Percentiles rank a stretch among this genome's conserved stretches.
phyloP scores from a whole-genome alignment of 192 early-diverging fungal species.

The Coemansia sp. region DNA sequence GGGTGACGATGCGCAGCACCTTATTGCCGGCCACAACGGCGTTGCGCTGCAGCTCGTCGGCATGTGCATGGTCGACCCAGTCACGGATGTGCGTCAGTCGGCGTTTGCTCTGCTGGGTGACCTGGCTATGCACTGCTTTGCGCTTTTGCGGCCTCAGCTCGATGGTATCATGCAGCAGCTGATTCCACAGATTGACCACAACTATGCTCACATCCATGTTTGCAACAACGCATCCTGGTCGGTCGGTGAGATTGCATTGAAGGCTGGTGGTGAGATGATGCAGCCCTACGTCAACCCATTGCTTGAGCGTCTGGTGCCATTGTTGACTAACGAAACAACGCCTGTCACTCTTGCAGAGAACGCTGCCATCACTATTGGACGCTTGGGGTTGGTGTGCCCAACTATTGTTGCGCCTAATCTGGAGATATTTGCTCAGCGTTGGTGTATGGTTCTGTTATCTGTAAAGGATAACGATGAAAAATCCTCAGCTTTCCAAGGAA shows the following conservation, averaged over 20 bases:
- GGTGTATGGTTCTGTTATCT: conserved; percentile 73
- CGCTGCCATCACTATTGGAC: conserved; percentile 95
- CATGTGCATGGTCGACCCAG: conserved; percentile 74
- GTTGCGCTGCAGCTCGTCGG: conserved; percentile 73
- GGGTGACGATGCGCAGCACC: conserved; percentile 64
- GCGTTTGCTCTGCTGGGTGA: conserved; percentile 97
- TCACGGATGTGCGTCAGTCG: conserved; percentile 87
- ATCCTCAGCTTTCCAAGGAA: conserved; percentile 90
- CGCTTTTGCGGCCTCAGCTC: conserved; percentile 75
- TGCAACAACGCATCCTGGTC: conserved; percentile 99
- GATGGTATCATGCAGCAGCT: conserved; percentile 76
- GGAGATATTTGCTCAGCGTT: conserved; percentile 74
- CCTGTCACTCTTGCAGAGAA: conserved; percentile 86
- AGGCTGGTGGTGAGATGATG: conserved; percentile 71
- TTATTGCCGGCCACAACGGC: conserved; percentile 69
- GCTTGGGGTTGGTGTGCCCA: conserved; percentile 87
- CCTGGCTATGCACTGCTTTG: conserved; percentile 87
- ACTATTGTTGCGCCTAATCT: conserved; percentile 81
- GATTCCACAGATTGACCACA: conserved; percentile 67
- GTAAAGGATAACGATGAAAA: conserved; percentile 97
- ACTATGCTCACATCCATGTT: conserved; percentile 63
- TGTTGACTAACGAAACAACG: conserved; percentile 67
- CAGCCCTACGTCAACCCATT: conserved; percentile 74
- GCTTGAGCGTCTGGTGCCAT: conserved; percentile 78
- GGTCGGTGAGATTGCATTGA: conserved; percentile 91